phyloP scores from a whole-genome alignment of 352 stramenopile species.

The Phytophthora europaea region DNA sequence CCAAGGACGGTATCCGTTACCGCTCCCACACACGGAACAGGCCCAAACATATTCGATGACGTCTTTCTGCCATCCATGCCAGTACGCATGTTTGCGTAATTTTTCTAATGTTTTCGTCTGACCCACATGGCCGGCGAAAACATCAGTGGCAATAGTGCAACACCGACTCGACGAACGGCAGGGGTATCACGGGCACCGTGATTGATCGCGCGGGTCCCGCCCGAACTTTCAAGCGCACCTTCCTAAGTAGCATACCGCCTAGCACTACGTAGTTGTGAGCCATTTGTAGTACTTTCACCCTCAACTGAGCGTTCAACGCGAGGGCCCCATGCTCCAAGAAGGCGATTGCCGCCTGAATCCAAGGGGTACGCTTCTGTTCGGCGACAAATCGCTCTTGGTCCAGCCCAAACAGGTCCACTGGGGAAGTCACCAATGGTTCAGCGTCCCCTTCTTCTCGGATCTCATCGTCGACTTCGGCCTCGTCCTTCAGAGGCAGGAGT shows the following conservation, averaged over 20 bases:
- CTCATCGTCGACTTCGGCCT: no score
- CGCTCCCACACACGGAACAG: no score
- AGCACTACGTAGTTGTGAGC: not conserved
- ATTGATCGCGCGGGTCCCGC: not conserved
- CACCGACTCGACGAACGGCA: constrained; percentile 12
- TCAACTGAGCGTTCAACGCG: not conserved
- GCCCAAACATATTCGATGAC: no score
- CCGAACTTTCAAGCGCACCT: not conserved
- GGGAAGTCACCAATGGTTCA: no score
- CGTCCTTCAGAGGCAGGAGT: no score
- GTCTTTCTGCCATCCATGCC: not conserved
- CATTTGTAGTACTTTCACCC: constrained; percentile 1
- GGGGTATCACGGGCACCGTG: constrained; percentile 6
- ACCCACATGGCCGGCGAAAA: constrained; percentile 7
- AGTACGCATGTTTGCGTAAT: not conserved
- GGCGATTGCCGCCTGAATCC: constrained; percentile 3
- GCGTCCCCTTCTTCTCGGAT: no score
- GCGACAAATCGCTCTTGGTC: no score
- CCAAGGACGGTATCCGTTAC: no score
- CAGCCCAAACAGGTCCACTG: no score
- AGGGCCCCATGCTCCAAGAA: constrained; percentile 6
- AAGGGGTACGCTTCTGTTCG: not conserved
- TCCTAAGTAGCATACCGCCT: constrained; percentile 1
- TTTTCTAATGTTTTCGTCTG: constrained; percentile 5
- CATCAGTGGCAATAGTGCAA: constrained; percentile 19